phyloP scores from a whole-genome alignment of 345 rosid genomes.

The Euphorbia pulcherrima region DNA sequence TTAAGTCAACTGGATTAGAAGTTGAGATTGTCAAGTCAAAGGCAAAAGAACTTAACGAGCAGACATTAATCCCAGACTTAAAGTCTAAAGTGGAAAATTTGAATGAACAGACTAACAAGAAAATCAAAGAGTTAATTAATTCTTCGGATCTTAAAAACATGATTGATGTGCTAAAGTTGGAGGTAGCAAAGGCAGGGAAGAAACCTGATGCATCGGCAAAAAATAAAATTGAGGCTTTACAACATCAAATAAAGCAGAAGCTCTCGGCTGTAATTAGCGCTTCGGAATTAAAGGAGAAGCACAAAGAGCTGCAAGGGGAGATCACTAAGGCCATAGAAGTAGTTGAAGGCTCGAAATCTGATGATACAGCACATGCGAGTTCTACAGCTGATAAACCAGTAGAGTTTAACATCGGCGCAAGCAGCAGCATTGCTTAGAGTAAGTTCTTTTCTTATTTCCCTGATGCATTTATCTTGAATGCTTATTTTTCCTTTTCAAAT shows the following conservation, averaged over 20 bases:
- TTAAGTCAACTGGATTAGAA: slow-evolving; percentile 58
- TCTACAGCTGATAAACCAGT: slow-evolving; percentile 30
- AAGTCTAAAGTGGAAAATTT: slow-evolving; percentile 43
- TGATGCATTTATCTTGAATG: background rate
- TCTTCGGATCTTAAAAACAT: slow-evolving; percentile 58
- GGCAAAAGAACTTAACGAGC: slow-evolving; percentile 28
- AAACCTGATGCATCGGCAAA: slow-evolving; percentile 38
- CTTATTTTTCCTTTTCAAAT: background rate
- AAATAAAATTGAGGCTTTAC: slow-evolving; percentile 51
- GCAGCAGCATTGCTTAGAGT: slow-evolving; percentile 45
- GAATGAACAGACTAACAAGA: slow-evolving; percentile 49
- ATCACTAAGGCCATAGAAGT: slow-evolving; percentile 39
- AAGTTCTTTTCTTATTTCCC: slow-evolving; percentile 18
- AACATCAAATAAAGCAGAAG: slow-evolving; percentile 56
- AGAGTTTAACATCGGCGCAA: slow-evolving; percentile 47
- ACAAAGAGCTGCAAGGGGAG: slow-evolving; percentile 49
- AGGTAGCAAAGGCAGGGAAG: slow-evolving; percentile 52
- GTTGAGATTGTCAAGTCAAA: slow-evolving; percentile 41
- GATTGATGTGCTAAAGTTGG: slow-evolving; percentile 60
- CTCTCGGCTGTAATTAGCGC: slow-evolving; percentile 49
- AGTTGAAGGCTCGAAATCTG: slow-evolving; percentile 31
- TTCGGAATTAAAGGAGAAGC: slow-evolving; percentile 50
- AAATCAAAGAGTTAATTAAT: slow-evolving; percentile 45
- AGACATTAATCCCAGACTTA: slow-evolving; percentile 31
- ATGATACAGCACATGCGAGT: slow-evolving; percentile 12